These are phyloP conservation scores for Botrytis cinerea DNA, from an alignment of 2,329 filamentous ascomycete species.

Conservation along the genomic window DNA sequence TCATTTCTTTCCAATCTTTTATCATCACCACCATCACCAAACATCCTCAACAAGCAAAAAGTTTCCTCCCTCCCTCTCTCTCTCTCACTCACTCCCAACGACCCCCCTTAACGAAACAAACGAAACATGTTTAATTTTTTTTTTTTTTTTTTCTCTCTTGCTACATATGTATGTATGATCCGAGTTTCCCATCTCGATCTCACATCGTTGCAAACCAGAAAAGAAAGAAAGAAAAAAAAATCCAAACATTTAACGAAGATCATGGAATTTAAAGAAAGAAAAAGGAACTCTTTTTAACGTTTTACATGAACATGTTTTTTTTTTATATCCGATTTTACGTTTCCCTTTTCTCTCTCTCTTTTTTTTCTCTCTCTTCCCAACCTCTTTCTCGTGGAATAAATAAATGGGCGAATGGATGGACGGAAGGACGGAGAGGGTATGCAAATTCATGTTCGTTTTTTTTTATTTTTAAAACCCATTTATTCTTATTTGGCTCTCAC, in stretches of 20 bases:
- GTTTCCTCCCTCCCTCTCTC: background rate
- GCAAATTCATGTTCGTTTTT: background rate
- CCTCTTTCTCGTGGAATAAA: no score
- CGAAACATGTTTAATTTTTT: background rate
- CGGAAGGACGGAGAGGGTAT: no score
- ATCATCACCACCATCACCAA: background rate
- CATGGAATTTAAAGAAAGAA: constrained; percentile 29
- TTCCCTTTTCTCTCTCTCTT: no score
- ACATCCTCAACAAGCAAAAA: background rate
- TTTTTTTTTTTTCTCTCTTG: background rate
- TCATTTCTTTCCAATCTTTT: constrained; percentile 1
- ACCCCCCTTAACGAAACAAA: constrained; percentile 24
- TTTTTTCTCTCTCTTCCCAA: no score
- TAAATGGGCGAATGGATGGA: no score
- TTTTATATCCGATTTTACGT: no score
- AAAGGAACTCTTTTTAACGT: no score
- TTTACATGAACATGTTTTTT: no score
- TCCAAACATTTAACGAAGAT: constrained; percentile 33
- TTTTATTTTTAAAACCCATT: no score
- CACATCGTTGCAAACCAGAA: no score
- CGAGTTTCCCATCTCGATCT: no score
- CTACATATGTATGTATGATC: background rate
- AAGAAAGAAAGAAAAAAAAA: no score
- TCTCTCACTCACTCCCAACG: background rate
- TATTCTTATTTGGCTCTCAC: background rate